phyloP scores from a whole-genome alignment of 345 rosid genomes.

The Ricinus communis region DNA sequence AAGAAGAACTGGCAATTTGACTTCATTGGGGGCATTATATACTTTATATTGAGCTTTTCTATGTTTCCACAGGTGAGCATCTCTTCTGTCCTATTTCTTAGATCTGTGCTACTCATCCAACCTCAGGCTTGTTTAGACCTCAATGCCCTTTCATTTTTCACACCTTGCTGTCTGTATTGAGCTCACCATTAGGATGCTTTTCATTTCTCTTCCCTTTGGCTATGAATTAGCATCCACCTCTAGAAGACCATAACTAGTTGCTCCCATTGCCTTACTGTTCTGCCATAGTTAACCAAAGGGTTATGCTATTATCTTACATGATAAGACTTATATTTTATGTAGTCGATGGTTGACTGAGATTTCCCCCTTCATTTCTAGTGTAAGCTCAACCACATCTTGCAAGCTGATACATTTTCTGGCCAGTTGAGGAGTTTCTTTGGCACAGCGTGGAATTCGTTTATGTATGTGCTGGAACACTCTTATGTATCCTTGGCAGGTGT shows the following conservation, averaged over 20 bases:
- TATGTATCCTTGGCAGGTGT: conserved; percentile 79
- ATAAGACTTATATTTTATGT: background rate
- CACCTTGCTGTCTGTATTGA: no score
- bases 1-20: conserved; percentile 99
- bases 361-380: conserved; percentile 55
- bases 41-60: conserved; percentile 84
- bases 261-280: background rate
- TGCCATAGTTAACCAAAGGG: background rate
- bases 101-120: conserved; percentile 1
- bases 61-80: conserved; percentile 84
- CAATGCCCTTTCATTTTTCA: background rate
- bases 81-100: conserved; percentile 16
- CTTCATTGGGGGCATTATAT: conserved; percentile 94
- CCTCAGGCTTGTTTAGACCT: conserved; percentile 16
- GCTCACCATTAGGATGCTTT: background rate
- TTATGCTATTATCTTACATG: background rate
- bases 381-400: conserved; percentile 81
- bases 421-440: conserved; percentile 81
- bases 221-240: conserved; percentile 9
- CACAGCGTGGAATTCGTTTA: conserved; percentile 69
- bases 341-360: conserved; percentile 24
- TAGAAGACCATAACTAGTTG: background rate
- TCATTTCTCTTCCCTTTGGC: background rate
- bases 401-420: conserved; percentile 86
- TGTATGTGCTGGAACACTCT: conserved; percentile 70